phyloP scores from a whole-genome alignment of 495 filamentous ascomycete species.

The Emericellopsis terricola region DNA sequence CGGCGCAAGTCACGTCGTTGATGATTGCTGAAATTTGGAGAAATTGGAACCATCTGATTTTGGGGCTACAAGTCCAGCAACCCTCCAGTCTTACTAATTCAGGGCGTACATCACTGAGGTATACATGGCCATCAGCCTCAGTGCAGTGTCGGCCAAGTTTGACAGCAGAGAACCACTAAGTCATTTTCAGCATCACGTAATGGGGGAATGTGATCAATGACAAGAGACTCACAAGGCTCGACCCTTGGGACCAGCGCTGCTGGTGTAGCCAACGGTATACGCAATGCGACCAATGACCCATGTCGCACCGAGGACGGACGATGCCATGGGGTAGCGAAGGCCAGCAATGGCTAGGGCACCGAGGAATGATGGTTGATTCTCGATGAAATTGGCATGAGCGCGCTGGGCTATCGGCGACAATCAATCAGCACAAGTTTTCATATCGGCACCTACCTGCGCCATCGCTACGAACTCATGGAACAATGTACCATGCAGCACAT shows the following conservation, averaged over 20 bases:
- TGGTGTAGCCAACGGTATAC: constrained; percentile 43
- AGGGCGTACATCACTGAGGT: constrained; percentile 11
- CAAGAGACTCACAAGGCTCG: constrained; percentile 9
- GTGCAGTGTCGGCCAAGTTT: constrained; percentile 7
- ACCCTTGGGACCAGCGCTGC: constrained; percentile 17
- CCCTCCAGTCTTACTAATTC: background rate
- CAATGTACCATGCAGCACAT: no score
- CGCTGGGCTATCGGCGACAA: constrained; percentile 37
- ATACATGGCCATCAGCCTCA: constrained; percentile 18
- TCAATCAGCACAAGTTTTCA: constrained; percentile 19
- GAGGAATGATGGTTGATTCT: constrained; percentile 43
- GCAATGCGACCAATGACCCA: constrained; percentile 38
- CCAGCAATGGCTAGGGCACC: constrained; percentile 35
- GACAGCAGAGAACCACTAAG: constrained; percentile 7
- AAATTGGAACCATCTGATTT: background rate
- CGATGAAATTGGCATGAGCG: constrained; percentile 52
- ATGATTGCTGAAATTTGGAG: background rate
- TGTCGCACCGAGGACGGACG: constrained; percentile 28
- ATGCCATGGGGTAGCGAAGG: constrained; percentile 35
- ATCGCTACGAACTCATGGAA: constrained; percentile 21
- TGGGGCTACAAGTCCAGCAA: no score
- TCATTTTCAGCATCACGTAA: background rate
- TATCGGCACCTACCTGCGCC: background rate
- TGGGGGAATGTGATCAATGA: no score
- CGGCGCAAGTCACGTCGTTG: background rate